These are phyloP conservation scores for Podospora fimiseda DNA, from an alignment of 495 filamentous ascomycete genomes.

Conservation along the genomic window DNA sequence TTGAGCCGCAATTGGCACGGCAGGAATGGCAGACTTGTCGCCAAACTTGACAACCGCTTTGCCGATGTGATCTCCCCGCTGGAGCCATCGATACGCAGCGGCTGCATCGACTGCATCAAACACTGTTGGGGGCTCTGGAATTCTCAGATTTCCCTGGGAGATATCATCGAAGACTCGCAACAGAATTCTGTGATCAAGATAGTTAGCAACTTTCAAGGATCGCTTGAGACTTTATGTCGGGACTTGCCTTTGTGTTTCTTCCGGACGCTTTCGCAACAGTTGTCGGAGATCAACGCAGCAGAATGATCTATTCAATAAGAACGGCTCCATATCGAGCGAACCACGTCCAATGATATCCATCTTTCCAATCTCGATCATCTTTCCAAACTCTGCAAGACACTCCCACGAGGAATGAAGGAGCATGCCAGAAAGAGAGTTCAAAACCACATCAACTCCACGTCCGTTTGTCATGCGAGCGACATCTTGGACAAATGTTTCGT, in stretches of 20 bases:
- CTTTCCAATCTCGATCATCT: constrained; percentile 51
- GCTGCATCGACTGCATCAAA: constrained; percentile 32
- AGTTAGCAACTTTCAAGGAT: too few relatives aligned
- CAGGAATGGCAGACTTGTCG: not conserved
- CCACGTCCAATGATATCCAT: constrained; percentile 28
- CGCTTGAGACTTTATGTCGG: too few relatives aligned
- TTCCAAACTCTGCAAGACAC: constrained; percentile 47
- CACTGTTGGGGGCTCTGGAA: too few relatives aligned
- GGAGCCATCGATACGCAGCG: constrained; percentile 38
- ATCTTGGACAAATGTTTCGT: constrained; percentile 32
- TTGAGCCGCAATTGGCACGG: constrained; percentile 15
- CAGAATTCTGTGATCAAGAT: too few relatives aligned
- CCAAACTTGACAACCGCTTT: constrained; percentile 38
- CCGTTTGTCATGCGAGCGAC: constrained; percentile 42
- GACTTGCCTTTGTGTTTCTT: too few relatives aligned
- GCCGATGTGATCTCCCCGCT: constrained; percentile 44
- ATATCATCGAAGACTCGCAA: too few relatives aligned
- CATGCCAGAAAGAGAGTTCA: constrained; percentile 52
- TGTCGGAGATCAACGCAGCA: constrained; percentile 22
- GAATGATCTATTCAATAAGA: constrained; percentile 25
- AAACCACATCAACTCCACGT: constrained; percentile 48
- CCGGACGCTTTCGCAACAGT: constrained; percentile 25
- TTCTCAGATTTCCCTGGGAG: too few relatives aligned
- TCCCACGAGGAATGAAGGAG: constrained; percentile 46
- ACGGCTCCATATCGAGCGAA: constrained; percentile 33